Evolutionary conservation across 1,139 yeast genomes (phyloP).

Genomic region (Saccharomyces hybrid): DNA sequence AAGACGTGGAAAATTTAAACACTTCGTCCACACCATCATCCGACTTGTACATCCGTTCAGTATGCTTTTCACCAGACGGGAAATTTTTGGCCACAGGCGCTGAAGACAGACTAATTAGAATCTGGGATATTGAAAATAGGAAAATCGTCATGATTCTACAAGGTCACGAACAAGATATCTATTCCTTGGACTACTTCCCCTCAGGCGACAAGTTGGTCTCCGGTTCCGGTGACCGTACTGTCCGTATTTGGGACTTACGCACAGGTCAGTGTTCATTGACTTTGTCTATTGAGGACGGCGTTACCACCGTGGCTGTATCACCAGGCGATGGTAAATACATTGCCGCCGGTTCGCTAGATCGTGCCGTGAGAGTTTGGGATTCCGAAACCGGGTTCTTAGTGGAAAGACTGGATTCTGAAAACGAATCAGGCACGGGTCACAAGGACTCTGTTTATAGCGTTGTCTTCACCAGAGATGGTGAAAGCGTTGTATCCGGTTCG

Average conservation of each 20-base stretch:
- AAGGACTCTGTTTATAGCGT: conserved; percentile 95
- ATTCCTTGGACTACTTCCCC: conserved; percentile 91
- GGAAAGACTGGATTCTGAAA: conserved; percentile 86
- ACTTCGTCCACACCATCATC: conserved; percentile 30
- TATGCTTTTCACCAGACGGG: conserved; percentile 96
- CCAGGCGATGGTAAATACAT: conserved; percentile 86
- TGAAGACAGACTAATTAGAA: conserved; percentile 91
- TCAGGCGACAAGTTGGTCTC: conserved; percentile 91
- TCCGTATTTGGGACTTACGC: conserved; percentile 92
- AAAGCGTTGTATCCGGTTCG: conserved; percentile 90
- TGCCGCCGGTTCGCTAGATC: conserved; percentile 94
- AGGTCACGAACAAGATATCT: conserved; percentile 97
- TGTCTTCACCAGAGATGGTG: conserved; percentile 85
- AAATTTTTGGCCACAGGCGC: conserved; percentile 95
- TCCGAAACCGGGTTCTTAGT: conserved; percentile 87
- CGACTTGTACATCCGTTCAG: conserved; percentile 88
- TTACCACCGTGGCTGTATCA: conserved; percentile 93
- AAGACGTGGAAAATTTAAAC: conserved; percentile 1
- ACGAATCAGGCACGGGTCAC: conserved; percentile 84
- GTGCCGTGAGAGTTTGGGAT: conserved; percentile 97
- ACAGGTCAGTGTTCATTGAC: conserved; percentile 87
- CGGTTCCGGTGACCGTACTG: conserved; percentile 95
- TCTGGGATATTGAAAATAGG: conserved; percentile 89
- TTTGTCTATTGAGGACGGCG: conserved; percentile 91
- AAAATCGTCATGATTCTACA: conserved; percentile 79